Percentiles rank a stretch among this genome's conserved stretches.
phyloP scores from a whole-genome alignment of 768 basidiomycete genomes.

The Tricholoma matsutake region DNA sequence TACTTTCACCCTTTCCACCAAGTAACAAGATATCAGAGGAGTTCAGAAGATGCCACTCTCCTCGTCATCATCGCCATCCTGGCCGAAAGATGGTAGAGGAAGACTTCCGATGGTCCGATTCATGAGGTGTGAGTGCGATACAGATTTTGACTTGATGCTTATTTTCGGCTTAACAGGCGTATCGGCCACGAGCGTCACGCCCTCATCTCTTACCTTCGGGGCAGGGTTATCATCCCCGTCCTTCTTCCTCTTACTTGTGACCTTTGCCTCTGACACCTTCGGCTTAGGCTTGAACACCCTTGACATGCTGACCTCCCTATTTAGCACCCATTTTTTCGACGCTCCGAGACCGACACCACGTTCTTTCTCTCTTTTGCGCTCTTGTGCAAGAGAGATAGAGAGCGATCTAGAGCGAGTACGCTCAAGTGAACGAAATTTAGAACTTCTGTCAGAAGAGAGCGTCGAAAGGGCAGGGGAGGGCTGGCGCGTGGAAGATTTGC shows the following conservation, averaged over 20 bases:
- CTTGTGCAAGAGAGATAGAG: conserved; percentile 68
- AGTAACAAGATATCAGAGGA: conserved; percentile 42
- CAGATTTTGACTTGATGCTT: not conserved
- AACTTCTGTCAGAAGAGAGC: conserved; percentile 8
- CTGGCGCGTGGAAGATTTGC: conserved; percentile 6
- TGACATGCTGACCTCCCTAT: conserved; percentile 76
- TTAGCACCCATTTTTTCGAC: conserved; percentile 51
- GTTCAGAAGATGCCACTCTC: conserved; percentile 40
- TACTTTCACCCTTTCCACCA: not conserved
- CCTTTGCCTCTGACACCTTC: conserved; percentile 20
- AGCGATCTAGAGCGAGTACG: conserved; percentile 58
- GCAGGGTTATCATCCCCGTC: conserved; percentile 12
- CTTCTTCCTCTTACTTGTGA: conserved; percentile 15
- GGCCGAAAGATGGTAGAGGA: conserved; percentile 4
- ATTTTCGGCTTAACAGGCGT: conserved; percentile 41
- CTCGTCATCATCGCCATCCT: conserved; percentile 28
- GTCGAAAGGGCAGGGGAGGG: conserved; percentile 22
- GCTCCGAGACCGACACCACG: conserved; percentile 31
- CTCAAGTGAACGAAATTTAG: conserved; percentile 17
- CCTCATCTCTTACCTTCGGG: conserved; percentile 22
- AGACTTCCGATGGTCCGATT: conserved; percentile 11
- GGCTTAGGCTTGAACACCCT: conserved; percentile 57
- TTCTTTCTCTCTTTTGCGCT: conserved; percentile 41
- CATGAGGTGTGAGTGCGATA: conserved; percentile 8
- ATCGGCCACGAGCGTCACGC: conserved; percentile 49